Percentiles rank a stretch among this genome's conserved stretches.
Conservation (phyloP, 345 rosid genomes). For the Populus alba region DNA sequence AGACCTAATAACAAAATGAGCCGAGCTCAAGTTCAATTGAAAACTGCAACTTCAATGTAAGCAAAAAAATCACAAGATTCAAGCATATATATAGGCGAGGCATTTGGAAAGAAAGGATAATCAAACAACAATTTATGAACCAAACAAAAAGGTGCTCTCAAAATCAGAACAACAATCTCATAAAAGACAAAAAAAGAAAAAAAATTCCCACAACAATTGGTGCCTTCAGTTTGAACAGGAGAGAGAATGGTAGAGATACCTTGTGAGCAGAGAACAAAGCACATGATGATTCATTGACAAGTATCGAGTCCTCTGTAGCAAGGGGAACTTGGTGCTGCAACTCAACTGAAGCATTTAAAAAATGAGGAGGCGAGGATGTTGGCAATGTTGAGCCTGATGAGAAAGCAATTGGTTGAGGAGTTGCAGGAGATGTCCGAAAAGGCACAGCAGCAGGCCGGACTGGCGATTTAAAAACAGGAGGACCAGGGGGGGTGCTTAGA, state of each 20-base stretch:
- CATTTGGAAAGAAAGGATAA: background rate
- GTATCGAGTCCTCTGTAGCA: slow-evolving; percentile 47
- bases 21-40: background rate
- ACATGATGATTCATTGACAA: slow-evolving; percentile 48
- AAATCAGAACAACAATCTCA: background rate
- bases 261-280: slow-evolving; percentile 76
- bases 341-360: slow-evolving; percentile 63
- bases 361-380: slow-evolving; percentile 70
- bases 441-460: slow-evolving; percentile 95
- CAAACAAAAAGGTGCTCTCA: background rate
- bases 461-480: slow-evolving; percentile 84
- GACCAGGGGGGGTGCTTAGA: slow-evolving; percentile 90
- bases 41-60: background rate
- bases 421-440: slow-evolving; percentile 80
- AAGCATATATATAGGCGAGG: background rate
- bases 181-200: background rate
- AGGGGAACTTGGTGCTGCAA: slow-evolving; percentile 52
- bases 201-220: background rate
- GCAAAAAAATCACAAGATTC: background rate
- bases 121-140: background rate
- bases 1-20: slow-evolving; percentile 42
- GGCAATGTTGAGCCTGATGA: slow-evolving; percentile 75
- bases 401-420: slow-evolving; percentile 87
- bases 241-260: slow-evolving; percentile 42
- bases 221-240: background rate